Base-by-base conservation (phyloP, 441 rosid species). In the Erysimum pusillum region DNA sequence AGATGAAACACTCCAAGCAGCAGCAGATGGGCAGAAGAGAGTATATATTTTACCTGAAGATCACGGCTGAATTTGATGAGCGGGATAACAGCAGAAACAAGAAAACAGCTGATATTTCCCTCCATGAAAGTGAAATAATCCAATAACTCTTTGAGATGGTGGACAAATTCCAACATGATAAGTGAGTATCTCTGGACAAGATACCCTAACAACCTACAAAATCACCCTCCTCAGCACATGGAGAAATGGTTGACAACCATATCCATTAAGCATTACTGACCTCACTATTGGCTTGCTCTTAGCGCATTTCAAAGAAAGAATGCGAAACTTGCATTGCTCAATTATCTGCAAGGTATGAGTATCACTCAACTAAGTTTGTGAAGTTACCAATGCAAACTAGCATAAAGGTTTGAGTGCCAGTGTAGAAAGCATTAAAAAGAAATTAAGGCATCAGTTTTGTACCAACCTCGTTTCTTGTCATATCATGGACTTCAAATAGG, bases 391-490 rank as follows among this genome's bases (percentile, higher is more conserved):
- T 56, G 71, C 59, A 45, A 68, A 45, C 17, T 68, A 58, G 28
- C 35, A 38, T 15, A 51, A 22, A 3, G 51, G 18, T 51, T 67
- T 51, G 56, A 48, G 4, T 13, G 45, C 6, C 34, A 31, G 67
- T 45, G 51, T 17, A 34, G 44, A 69, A 45, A 42, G 22, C 69
- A 45, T 7, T 28, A 73, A 63, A 14, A 39, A n/a, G n/a, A 63
- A 36, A 46, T 8, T 57, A 34, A 34, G 41, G 61, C 49, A 53
- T 28, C 56, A 48, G 56, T 32, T n/a, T n/a, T n/a, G n/a, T n/a
- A n/a, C n/a, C n/a, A 62, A 92, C 97, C 97, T 90, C 96, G 62
- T 82, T 90, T 81, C 97, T 88, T 66, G 96, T 85, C 94, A 92
- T 89, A 69, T 88, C 96, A 82, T 92, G 91, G 78, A 83, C 83